A percentile compares a stretch with the other conserved stretches of the same genome.
phyloP scores from a whole-genome alignment of 2,329 filamentous ascomycete genomes.

The Chrysoporthe austroafricana region DNA sequence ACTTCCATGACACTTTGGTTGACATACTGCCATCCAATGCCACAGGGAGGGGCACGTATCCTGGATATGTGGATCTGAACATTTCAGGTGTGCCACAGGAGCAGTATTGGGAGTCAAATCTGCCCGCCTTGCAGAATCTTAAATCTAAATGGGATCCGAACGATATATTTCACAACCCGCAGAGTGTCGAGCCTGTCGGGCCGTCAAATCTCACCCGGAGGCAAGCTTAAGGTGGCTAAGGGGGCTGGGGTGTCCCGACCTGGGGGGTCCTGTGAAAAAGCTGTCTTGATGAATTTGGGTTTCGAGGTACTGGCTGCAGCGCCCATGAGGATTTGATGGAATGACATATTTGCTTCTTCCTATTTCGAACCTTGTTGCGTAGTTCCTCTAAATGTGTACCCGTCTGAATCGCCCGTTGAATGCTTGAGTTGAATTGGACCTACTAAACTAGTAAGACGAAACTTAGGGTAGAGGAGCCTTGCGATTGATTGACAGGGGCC shows the following conservation, averaged over 20 bases:
- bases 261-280: too few species aligned
- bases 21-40: slow-evolving; percentile 42
- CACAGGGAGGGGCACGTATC: slow-evolving; percentile 54
- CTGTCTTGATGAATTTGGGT: not conserved
- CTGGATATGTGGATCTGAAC: slow-evolving; percentile 64
- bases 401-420: too few species aligned
- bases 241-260: not conserved
- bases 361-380: too few species aligned
- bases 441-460: too few species aligned
- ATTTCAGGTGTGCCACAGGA: slow-evolving; percentile 48
- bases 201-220: slow-evolving; percentile 1
- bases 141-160: slow-evolving; percentile 57
- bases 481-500: too few species aligned
- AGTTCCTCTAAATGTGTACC: too few species aligned
- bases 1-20: slow-evolving; percentile 51
- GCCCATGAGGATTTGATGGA: not conserved
- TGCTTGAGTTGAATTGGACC: too few species aligned
- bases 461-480: too few species aligned
- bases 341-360: too few species aligned
- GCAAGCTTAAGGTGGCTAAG: not conserved
- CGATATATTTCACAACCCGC: slow-evolving; percentile 62
- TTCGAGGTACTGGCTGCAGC: not conserved
- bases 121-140: slow-evolving; percentile 50
- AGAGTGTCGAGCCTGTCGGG: slow-evolving; percentile 50
- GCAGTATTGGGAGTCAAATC: slow-evolving; percentile 60